These are phyloP conservation scores for Volvariella volvacea DNA, from an alignment of 1,284 basidiomycete genomes.

Conservation along the genomic window DNA sequence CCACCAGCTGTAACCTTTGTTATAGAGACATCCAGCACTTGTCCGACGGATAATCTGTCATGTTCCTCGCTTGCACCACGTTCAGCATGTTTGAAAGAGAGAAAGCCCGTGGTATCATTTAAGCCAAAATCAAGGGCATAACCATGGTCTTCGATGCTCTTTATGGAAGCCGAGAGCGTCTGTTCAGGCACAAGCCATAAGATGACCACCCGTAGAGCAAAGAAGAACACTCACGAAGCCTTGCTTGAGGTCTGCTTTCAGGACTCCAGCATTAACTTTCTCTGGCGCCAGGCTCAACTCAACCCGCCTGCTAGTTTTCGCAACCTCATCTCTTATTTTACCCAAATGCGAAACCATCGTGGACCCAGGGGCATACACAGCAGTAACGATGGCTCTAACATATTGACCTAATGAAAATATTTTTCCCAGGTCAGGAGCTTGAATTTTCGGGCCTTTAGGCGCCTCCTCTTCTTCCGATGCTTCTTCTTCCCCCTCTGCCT, in stretches of 20 bases:
- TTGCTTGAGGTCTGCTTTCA: constrained; percentile 68
- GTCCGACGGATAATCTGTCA: constrained; percentile 55
- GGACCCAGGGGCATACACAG: constrained; percentile 56
- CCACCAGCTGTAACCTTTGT: constrained; percentile 63
- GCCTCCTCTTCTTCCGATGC: constrained; percentile 11
- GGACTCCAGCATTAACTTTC: constrained; percentile 80
- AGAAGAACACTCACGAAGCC: constrained; percentile 57
- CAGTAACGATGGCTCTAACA: constrained; percentile 73
- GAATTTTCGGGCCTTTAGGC: constrained; percentile 16
- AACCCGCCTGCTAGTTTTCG: constrained; percentile 70
- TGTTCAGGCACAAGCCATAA: constrained; percentile 21
- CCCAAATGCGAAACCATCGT: constrained; percentile 50
- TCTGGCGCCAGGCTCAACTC: constrained; percentile 85
- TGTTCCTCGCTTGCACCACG: constrained; percentile 32
- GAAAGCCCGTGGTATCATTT: constrained; percentile 68
- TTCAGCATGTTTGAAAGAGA: constrained; percentile 64
- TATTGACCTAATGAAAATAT: constrained; percentile 87
- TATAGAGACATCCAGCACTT: constrained; percentile 60
- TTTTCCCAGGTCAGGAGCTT: constrained; percentile 62
- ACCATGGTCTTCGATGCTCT: constrained; percentile 92
- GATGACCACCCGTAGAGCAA: neutral
- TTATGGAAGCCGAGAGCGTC: constrained; percentile 73
- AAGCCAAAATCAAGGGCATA: constrained; percentile 88
- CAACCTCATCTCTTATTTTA: constrained; percentile 57
- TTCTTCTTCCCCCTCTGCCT: constrained; percentile 39